phyloP scores from a whole-genome alignment of 306 rosid genomes.

The Quercus rubra region DNA sequence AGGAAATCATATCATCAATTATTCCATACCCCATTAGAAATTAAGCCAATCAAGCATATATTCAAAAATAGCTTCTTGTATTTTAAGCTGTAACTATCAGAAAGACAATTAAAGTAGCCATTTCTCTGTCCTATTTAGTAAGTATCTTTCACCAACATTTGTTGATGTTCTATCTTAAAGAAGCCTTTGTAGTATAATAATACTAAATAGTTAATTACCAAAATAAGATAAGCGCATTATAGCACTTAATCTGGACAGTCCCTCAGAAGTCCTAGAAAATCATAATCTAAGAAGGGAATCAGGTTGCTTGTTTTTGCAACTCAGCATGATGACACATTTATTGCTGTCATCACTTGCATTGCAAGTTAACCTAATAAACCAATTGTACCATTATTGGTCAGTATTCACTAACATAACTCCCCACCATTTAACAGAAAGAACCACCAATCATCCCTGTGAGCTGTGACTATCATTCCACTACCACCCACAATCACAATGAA shows the following conservation, averaged over 20 bases:
- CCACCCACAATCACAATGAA: not conserved
- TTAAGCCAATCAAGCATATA: not conserved
- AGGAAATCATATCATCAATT: slow-evolving; percentile 19
- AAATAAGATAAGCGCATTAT: too few species aligned
- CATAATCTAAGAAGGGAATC: too few species aligned
- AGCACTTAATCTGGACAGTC: too few species aligned
- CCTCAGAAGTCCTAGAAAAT: too few species aligned
- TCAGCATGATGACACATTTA: not conserved
- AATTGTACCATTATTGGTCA: not conserved
- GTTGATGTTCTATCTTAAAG: too few species aligned
- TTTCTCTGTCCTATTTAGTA: not conserved
- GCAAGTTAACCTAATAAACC: not conserved
- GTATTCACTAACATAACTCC: not conserved
- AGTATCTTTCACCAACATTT: too few species aligned
- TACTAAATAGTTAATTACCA: too few species aligned
- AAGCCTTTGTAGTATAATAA: too few species aligned
- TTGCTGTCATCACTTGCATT: not conserved
- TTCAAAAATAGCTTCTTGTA: not conserved
- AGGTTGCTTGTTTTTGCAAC: not conserved
- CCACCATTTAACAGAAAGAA: not conserved
- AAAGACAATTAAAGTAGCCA: not conserved
- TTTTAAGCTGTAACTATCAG: not conserved
- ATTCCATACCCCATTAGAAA: not conserved
- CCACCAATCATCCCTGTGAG: not conserved
- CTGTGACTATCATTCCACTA: not conserved